phyloP scores from a whole-genome alignment of 176 grass and related monocot genomes.

The maize (Zea mays) region Zm-B73-REFERENCE-NAM-5.0 NC_050099.1:75772501-75773000 shows the following conservation, averaged over 20 bases:
- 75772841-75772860: neutral
- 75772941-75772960: constrained; percentile 2
- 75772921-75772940: neutral
- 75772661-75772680: constrained; percentile 98
- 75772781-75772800: neutral
- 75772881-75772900: neutral
- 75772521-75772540: neutral
- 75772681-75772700: constrained; percentile 94
- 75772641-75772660: constrained; percentile 99
- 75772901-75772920: neutral
- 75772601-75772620: constrained; percentile 22
- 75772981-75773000: neutral
- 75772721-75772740: constrained; percentile 65
- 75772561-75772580: constrained; percentile 11
- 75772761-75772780: constrained; percentile 2
- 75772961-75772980: neutral
- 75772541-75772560: neutral
- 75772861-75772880: neutral
- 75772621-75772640: constrained; percentile 65
- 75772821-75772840: neutral
- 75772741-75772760: neutral
- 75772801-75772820: constrained; percentile 11
- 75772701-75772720: constrained; percentile 99
- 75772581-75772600: neutral
- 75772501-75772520: neutral